A percentile compares a stretch with the other conserved stretches of the same genome.
Conservation (phyloP, 148 eudicot species). For the Cornus suecica region DNA sequence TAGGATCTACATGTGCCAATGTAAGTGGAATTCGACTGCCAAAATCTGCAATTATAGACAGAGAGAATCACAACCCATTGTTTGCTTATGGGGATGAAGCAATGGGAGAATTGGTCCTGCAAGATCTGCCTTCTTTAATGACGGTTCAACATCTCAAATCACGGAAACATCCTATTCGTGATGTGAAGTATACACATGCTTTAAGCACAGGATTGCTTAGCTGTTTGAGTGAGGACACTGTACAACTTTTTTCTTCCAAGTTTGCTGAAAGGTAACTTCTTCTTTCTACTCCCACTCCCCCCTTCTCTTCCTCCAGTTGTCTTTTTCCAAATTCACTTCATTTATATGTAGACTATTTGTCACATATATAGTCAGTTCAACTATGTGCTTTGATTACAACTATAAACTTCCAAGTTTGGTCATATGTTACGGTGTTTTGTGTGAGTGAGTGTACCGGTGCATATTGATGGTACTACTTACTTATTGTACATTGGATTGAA, state of each 20-base stretch:
- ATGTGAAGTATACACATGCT: conserved; percentile 34
- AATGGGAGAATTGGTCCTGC: conserved; percentile 52
- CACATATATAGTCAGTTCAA: background rate
- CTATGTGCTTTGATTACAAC: background rate
- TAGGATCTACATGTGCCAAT: conserved; percentile 49
- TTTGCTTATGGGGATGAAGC: conserved; percentile 74
- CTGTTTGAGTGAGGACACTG: conserved; percentile 40
- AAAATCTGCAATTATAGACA: conserved; percentile 52
- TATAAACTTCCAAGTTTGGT: background rate
- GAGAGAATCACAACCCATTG: conserved; percentile 25
- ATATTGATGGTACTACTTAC: no score
- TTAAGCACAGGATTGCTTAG: conserved; percentile 24
- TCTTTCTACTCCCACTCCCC: background rate
- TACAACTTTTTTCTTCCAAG: conserved; percentile 32
- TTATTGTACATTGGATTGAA: no score
- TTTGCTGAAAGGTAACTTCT: conserved; percentile 24
- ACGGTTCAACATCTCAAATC: conserved; percentile 41
- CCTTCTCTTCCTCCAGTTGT: no score
- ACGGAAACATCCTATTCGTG: conserved; percentile 48
- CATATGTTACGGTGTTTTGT: background rate
- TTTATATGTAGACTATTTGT: background rate
- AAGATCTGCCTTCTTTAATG: conserved; percentile 52
- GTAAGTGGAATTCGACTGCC: conserved; percentile 73
- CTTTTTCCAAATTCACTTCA: background rate
- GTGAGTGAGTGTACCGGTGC: background rate